Evolutionary conservation across 225 moss, liverwort and hornwort genomes (phyloP).

Genomic region (Bryoerythrophyllum caledonicum): DNA sequence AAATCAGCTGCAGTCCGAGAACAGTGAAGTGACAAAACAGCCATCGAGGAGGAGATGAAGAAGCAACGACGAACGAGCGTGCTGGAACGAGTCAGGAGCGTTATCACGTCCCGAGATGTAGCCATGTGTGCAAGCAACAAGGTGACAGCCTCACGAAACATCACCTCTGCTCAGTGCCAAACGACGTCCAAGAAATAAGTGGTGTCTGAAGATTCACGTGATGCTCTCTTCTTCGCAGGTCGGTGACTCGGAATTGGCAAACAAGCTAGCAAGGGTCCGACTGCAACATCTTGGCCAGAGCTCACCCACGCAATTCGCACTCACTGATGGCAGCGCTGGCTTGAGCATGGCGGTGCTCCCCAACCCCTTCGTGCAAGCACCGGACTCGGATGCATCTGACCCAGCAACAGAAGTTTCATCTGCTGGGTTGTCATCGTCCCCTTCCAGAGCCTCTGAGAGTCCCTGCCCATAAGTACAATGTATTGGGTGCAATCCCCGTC

Average conservation of each 20-base stretch:
- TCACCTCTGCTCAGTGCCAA: no score
- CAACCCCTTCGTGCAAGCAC: slow-evolving; percentile 24
- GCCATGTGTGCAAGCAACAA: slow-evolving; percentile 88
- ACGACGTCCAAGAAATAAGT: background rate
- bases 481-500: no score
- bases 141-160: slow-evolving; percentile 37
- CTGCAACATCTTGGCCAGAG: slow-evolving; percentile 68
- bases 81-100: slow-evolving; percentile 73
- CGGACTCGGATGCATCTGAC: slow-evolving; percentile 16
- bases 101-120: slow-evolving; percentile 78
- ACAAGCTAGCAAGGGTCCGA: slow-evolving; percentile 77
- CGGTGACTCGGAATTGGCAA: slow-evolving; percentile 88
- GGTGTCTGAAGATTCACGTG: slow-evolving; percentile 8
- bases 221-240: slow-evolving; percentile 45
- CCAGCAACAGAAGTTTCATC: slow-evolving; percentile 24
- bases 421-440: slow-evolving; percentile 28
- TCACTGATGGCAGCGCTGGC: slow-evolving; percentile 33
- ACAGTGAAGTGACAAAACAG: slow-evolving; percentile 82
- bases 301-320: slow-evolving; percentile 42
- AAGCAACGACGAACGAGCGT: slow-evolving; percentile 73
- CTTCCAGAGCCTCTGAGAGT: no score
- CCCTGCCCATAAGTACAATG: no score
- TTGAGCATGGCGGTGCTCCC: slow-evolving; percentile 33
- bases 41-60: slow-evolving; percentile 86
- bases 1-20: slow-evolving; percentile 85